phyloP scores from a whole-genome alignment of 2,329 filamentous ascomycete genomes.

The Aciculosporium take region DNA sequence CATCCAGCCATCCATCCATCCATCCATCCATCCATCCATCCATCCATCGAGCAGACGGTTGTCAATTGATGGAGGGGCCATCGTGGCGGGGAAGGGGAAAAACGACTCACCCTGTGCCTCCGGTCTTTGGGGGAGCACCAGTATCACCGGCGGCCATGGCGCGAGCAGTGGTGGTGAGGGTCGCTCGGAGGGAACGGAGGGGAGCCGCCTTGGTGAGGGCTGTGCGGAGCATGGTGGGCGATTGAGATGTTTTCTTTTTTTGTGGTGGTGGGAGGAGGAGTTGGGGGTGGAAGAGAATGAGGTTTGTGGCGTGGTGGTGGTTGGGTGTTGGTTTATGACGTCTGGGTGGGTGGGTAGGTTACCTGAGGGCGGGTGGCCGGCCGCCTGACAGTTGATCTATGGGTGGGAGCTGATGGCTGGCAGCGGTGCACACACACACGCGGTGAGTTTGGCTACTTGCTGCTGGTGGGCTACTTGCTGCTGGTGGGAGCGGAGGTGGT shows the following conservation, averaged over 20 bases:
- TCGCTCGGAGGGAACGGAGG: constrained; percentile 37
- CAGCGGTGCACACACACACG: too few relatives aligned
- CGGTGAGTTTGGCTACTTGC: too few relatives aligned
- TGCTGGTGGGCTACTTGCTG: too few relatives aligned
- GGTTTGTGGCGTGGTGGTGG: constrained; percentile 3
- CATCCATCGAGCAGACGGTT: too few relatives aligned
- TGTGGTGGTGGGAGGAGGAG: constrained; percentile 5
- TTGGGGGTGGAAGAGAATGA: constrained; percentile 3
- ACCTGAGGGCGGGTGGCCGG: neutral
- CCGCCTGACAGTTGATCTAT: too few relatives aligned
- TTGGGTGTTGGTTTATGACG: constrained; percentile 5
- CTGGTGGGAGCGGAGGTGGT: too few relatives aligned
- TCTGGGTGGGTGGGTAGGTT: neutral
- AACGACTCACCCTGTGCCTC: constrained; percentile 36
- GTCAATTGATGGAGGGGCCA: neutral
- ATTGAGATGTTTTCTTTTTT: constrained; percentile 6
- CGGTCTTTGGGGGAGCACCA: constrained; percentile 41
- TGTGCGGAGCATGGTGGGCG: constrained; percentile 50
- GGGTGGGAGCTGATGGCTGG: too few relatives aligned
- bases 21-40: too few relatives aligned
- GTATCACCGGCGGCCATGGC: constrained; percentile 58
- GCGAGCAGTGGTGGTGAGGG: constrained; percentile 49
- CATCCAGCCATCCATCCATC: too few relatives aligned
- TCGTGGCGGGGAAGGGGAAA: neutral
- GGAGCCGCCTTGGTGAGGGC: constrained; percentile 40